Evolutionary conservation across 75 land plant species (phyloP).

Genomic region (Larix kaempferi): DNA sequence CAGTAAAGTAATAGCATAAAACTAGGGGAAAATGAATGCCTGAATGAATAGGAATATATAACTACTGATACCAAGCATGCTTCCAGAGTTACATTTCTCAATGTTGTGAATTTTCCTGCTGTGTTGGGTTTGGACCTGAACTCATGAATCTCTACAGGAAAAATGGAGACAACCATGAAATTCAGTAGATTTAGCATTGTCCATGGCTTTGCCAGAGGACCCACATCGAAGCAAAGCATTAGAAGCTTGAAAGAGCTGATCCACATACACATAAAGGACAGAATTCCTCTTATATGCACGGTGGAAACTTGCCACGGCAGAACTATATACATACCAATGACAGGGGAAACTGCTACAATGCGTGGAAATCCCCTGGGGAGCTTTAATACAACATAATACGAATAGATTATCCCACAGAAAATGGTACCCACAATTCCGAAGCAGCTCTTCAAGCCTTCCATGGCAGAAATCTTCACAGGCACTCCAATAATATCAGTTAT

Average conservation of each 20-base stretch:
- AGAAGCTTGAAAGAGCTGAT: constrained; percentile 64
- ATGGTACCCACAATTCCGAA: neutral
- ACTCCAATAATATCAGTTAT: no score
- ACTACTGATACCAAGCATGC: constrained; percentile 9
- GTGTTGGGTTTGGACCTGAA: neutral
- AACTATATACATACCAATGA: constrained; percentile 32
- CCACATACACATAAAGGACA: constrained; percentile 63
- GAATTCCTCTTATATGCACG: constrained; percentile 30
- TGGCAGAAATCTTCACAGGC: neutral
- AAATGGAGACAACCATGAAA: no score
- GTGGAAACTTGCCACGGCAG: constrained; percentile 33
- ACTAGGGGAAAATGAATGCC: constrained; percentile 7
- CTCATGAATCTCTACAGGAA: no score
- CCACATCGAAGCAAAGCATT: constrained; percentile 57
- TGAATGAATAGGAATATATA: constrained; percentile 7
- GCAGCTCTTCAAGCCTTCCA: neutral
- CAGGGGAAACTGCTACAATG: constrained; percentile 43
- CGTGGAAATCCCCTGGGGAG: constrained; percentile 45
- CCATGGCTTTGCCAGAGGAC: constrained; percentile 38
- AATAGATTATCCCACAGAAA: neutral
- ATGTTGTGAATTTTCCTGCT: neutral
- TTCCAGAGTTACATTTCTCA: neutral
- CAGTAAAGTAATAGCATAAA: constrained; percentile 28
- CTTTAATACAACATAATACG: constrained; percentile 23
- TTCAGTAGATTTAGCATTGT: neutral